These are phyloP conservation scores for Termitomyces titanicus DNA, from an alignment of 768 basidiomycete species.

Conservation along the genomic window DNA sequence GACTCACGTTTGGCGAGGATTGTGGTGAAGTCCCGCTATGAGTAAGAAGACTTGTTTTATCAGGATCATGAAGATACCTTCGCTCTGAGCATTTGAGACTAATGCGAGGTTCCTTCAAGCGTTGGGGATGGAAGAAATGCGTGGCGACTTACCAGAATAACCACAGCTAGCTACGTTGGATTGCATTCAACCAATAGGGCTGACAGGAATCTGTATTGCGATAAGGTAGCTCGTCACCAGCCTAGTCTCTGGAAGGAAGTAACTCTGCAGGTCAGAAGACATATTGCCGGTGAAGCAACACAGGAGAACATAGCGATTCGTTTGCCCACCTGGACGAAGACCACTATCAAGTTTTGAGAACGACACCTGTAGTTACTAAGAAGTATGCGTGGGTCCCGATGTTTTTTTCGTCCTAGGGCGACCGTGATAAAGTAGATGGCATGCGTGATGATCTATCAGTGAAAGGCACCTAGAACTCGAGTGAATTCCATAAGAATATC, in stretches of 20 bases:
- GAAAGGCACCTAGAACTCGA: background rate
- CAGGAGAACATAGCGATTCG: background rate
- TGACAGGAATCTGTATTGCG: background rate
- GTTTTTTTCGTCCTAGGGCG: background rate
- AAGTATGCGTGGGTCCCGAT: background rate
- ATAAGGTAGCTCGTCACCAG: background rate
- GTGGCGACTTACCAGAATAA: background rate
- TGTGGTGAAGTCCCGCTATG: background rate
- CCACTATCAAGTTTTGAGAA: background rate
- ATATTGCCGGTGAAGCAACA: background rate
- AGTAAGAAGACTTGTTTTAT: background rate
- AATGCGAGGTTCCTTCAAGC: background rate
- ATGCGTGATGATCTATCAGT: background rate
- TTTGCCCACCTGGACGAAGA: background rate
- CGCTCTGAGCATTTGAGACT: background rate
- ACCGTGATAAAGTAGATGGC: background rate
- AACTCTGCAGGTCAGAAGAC: background rate
- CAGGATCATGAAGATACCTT: background rate
- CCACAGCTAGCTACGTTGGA: background rate
- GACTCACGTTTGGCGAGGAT: background rate
- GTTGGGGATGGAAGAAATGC: background rate
- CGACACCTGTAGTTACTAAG: background rate
- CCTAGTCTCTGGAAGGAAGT: background rate
- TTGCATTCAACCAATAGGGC: background rate
- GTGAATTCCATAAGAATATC: background rate